Evolutionary conservation across 345 rosid genomes (phyloP).

Genomic region (Cochlearia excelsa): DNA sequence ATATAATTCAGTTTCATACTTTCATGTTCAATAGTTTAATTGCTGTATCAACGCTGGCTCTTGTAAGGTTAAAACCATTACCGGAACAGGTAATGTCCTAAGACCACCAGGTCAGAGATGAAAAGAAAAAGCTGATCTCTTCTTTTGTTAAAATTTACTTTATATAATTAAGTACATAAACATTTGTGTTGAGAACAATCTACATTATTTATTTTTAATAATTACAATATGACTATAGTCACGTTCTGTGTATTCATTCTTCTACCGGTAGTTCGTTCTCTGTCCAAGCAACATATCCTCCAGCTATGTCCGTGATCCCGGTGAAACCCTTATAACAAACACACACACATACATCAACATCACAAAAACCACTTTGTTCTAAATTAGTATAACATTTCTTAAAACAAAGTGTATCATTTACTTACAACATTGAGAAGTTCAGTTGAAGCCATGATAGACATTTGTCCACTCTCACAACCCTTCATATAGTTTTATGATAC

Average conservation of each 20-base stretch:
- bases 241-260: constrained; percentile 25
- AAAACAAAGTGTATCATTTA: neutral
- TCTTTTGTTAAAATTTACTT: too few species aligned
- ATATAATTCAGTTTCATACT: too few species aligned
- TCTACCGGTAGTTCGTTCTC: constrained; percentile 71
- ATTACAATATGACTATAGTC: neutral
- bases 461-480: constrained; percentile 80
- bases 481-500: constrained; percentile 24
- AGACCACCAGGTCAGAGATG: constrained; percentile 60
- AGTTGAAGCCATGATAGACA: constrained; percentile 74
- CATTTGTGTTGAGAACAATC: constrained; percentile 1
- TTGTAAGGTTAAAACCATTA: too few species aligned
- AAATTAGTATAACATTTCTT: neutral
- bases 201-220: constrained; percentile 12
- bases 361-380: neutral
- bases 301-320: constrained; percentile 62
- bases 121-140: constrained; percentile 36
- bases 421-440: constrained; percentile 77
- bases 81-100: too few species aligned
- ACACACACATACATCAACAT: too few species aligned
- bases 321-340: constrained; percentile 56
- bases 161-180: neutral
- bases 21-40: constrained; percentile 38
- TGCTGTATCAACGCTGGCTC: neutral
- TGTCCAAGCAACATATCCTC: constrained; percentile 73